Conservation (phyloP, 169 alveolate species). For the Besnoitia besnoiti region DNA sequence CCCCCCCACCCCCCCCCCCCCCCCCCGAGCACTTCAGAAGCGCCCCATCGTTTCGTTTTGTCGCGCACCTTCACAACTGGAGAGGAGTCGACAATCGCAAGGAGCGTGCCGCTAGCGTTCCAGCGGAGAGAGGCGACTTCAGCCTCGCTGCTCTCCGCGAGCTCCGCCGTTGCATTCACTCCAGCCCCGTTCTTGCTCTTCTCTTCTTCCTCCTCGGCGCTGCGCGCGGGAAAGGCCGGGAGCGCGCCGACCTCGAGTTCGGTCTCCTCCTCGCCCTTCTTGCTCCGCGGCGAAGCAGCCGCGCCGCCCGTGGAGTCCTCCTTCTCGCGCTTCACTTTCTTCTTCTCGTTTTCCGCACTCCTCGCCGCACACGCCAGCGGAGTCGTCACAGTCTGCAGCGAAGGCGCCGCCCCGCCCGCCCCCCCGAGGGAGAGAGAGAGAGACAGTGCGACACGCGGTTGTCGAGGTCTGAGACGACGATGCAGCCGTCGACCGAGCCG, state of each 20-base stretch:
- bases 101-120: slow-evolving; percentile 27
- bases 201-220: background rate
- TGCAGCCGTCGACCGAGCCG: slow-evolving; percentile 42
- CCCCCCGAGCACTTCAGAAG: too few relatives aligned
- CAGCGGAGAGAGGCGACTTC: slow-evolving; percentile 63
- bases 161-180: background rate
- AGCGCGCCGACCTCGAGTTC: background rate
- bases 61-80: slow-evolving; percentile 43
- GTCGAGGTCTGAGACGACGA: background rate
- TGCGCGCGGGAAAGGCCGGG: background rate
- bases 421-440: slow-evolving; percentile 10
- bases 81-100: slow-evolving; percentile 57
- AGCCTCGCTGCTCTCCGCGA: background rate
- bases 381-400: background rate
- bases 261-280: background rate
- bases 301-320: background rate
- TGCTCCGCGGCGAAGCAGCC: background rate
- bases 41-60: too few relatives aligned
- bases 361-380: background rate
- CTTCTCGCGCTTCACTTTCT: background rate
- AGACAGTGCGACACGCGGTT: background rate
- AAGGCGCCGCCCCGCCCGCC: background rate
- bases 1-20: too few relatives aligned
- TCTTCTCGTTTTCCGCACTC: background rate
- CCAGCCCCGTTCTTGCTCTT: background rate